Base-by-base conservation (phyloP, 2,329 filamentous ascomycete species). In the Colletotrichum cordylinicola region DNA sequence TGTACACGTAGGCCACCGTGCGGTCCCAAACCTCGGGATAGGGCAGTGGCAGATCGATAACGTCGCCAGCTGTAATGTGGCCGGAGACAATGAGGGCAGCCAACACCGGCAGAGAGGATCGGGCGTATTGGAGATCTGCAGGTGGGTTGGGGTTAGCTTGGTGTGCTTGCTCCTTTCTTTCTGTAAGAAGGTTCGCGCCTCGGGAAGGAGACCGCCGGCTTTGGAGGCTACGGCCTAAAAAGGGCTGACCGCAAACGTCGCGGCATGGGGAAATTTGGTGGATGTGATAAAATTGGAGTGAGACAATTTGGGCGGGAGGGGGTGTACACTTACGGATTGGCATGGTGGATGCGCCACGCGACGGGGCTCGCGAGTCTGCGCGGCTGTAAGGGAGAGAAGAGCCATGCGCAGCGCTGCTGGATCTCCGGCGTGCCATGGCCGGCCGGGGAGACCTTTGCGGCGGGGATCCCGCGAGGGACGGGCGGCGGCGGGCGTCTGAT, bases 11-110 rank as follows among this genome's bases (percentile, higher is more conserved):
- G 6, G 84, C 83, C n/a, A 91, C 83, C 0, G 91, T 92, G 70
- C 90, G 87, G 4, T 81, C 79, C 91, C 91, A 93, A 9, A 85
- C 88, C 67, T 88, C 86, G 1, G 91, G 91, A 72, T 89, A 85
- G 2, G 91, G 91, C 70, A 93, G 78, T 0, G 91, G 91, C 12
- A 93, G 83, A 77, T 92, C 90, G 67, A 93, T 85, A 3, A 85
- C 83, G 78, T 92, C 91, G 33, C 90, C 88, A 29, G 85, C 84
- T 16, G 83, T 82, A 27, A 92, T 85, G 78, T 89, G 85, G 6
- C 88, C 87, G 0, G 90, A 91, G 39, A 89, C 83, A 78, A 93
- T 88, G 62, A 93, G 82, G 2, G 88, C 86, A 1, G 88, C 90
- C 8, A 93, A 82, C 0, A 90, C 86, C 3, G 91, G 91, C 5